phyloP scores from a whole-genome alignment of 257 asterid genomes.

The Solanum sejunctum region DNA sequence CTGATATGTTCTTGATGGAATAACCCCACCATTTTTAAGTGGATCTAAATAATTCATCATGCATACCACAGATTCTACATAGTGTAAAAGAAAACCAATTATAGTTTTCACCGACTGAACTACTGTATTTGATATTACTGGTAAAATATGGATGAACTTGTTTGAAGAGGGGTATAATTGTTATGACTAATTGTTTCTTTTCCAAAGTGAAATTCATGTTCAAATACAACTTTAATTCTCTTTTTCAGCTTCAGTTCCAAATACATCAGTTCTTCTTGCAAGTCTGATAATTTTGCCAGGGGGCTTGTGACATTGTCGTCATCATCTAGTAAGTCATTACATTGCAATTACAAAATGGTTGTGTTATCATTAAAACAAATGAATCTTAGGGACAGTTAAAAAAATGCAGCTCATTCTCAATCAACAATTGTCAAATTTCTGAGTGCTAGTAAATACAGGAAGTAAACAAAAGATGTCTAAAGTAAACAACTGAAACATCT shows the following conservation, averaged over 20 bases:
- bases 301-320: background rate
- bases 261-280: background rate
- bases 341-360: background rate
- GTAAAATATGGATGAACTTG: background rate
- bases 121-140: background rate
- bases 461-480: background rate
- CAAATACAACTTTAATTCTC: background rate
- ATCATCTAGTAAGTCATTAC: background rate
- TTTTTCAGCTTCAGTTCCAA: background rate
- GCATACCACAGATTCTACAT: background rate
- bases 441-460: background rate
- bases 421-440: background rate
- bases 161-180: background rate
- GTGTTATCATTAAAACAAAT: background rate
- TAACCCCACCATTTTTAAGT: background rate
- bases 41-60: background rate
- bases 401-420: background rate
- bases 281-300: too few species aligned
- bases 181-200: background rate
- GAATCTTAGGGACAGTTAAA: background rate
- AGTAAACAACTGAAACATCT: background rate
- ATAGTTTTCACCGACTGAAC: background rate
- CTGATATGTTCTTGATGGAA: background rate
- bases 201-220: background rate
- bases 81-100: background rate